These are phyloP conservation scores for Talaromyces islandicus DNA, from an alignment of 2,329 filamentous ascomycete genomes.

Conservation along the genomic window DNA sequence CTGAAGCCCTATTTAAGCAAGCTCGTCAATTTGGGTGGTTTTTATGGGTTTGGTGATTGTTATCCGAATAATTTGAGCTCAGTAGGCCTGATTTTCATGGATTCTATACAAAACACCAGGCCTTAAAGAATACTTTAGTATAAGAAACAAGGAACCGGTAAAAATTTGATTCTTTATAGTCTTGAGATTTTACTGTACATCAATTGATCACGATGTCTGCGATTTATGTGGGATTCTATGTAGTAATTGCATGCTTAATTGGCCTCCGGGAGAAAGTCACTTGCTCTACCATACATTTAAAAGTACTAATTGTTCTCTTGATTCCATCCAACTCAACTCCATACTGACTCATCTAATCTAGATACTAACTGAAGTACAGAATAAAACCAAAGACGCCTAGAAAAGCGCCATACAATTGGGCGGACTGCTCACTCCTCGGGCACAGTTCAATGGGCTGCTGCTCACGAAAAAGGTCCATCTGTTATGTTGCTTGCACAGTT, in stretches of 20 bases:
- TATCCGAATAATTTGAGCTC: too few species aligned
- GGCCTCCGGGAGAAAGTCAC: background rate
- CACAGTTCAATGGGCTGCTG: constrained; percentile 35
- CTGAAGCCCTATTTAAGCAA: too few species aligned
- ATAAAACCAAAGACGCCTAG: constrained; percentile 11
- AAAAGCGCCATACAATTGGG: constrained; percentile 41
- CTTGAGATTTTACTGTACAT: too few species aligned
- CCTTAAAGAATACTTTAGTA: background rate
- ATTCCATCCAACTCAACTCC: background rate
- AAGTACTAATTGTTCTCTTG: background rate
- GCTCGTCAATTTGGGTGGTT: too few species aligned
- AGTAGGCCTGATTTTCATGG: too few species aligned
- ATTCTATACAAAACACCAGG: too few species aligned
- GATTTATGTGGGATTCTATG: too few species aligned
- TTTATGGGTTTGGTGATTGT: too few species aligned
- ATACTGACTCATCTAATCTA: background rate
- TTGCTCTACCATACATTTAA: background rate
- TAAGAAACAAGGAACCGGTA: background rate
- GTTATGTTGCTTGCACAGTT: constrained; percentile 24
- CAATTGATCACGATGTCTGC: too few species aligned
- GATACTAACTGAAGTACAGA: background rate
- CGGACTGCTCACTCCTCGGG: constrained; percentile 34
- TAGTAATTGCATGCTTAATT: background rate
- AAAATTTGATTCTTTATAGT: too few species aligned
- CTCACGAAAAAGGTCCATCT: constrained; percentile 35